Base-by-base conservation (phyloP, 2,329 filamentous ascomycete species). In the Aspergillus piperis region DNA sequence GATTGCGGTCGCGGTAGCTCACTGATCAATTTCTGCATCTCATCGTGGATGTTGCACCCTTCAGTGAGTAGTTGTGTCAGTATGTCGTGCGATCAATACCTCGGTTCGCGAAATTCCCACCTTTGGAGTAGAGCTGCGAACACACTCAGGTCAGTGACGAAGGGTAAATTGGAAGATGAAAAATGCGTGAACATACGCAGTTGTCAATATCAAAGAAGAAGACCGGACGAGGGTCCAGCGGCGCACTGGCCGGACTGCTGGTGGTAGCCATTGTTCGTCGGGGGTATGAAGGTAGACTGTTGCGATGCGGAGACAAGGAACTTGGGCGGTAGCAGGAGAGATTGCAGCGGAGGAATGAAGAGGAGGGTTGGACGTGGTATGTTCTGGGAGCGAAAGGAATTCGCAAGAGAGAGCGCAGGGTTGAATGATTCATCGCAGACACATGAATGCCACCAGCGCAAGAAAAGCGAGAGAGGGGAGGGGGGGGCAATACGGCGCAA, bases 201-300 rank as follows among this genome's bases (percentile, higher is more conserved):
- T 99, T 99, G 82, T 99, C 95, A 72, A 99, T 98, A 74, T 99
- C 95, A 73, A 97, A 98, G 76, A 86, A 88, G 75, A 88, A 85
- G 19, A 90, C 82, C 1, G 83, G 82, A 63, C 85, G 75, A 62
- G 71, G 67, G 64, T 81, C 77, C 61, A 62, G 56, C 54, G 64
- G 61, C 50, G 66, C 62, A 53, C 63, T 66, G 52, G 62, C 49
- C 39, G 54, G 39, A 47, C 52, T 54, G 50, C 27, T 62, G 27
- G 63, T 54, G 23, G 57, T 64, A 19, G 70, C 54, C 60, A 70
- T 70, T 54, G 68, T 67, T 64, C 65, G 66, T 25, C 50, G 64
- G 25, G 32, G 41, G 5, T 13, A 39, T n/a, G n/a, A 50, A 41
- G 41, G 17, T 50, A 44, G 57, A 8, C 47, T 54, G 30, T 49